Evolutionary conservation across 176 grass and related monocot genomes (phyloP).

Genomic region (Secale cereale): DNA sequence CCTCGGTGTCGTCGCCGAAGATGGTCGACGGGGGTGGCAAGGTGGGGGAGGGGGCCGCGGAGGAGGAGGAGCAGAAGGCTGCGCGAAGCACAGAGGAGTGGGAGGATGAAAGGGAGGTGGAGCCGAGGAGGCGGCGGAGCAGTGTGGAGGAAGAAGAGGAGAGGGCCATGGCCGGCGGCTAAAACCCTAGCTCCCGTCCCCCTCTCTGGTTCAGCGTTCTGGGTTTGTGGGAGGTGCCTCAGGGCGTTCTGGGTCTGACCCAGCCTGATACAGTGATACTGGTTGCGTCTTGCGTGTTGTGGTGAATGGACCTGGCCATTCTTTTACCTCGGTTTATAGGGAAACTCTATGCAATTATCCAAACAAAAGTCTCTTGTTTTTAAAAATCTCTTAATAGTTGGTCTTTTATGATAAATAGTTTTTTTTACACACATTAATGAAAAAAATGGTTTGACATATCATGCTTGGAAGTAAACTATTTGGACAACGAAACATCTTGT

Average conservation of each 20-base stretch:
- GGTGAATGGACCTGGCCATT: neutral
- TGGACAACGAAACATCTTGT: too few relatives aligned
- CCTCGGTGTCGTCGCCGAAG: constrained; percentile 39
- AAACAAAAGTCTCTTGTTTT: too few relatives aligned
- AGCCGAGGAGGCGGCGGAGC: constrained; percentile 39
- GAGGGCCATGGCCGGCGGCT: constrained; percentile 43
- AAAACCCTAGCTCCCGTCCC: constrained; percentile 36
- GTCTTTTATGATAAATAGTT: too few relatives aligned
- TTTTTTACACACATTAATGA: too few relatives aligned
- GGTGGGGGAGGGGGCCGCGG: neutral
- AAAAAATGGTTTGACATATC: too few relatives aligned
- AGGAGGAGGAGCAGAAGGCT: constrained; percentile 40
- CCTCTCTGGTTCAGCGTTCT: neutral
- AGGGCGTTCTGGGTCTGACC: neutral
- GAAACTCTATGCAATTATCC: too few relatives aligned
- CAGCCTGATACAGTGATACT: too few relatives aligned
- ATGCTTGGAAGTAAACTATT: too few relatives aligned
- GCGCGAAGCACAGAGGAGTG: constrained; percentile 12
- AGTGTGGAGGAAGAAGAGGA: constrained; percentile 29
- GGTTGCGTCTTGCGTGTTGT: too few relatives aligned
- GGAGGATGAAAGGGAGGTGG: constrained; percentile 31
- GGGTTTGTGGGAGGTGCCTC: too few relatives aligned
- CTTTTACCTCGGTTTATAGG: too few relatives aligned
- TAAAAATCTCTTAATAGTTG: too few relatives aligned
- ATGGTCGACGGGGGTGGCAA: constrained; percentile 35